Base-by-base conservation (phyloP, 1,284 basidiomycete species). In the Coriolopsis trogii region DNA sequence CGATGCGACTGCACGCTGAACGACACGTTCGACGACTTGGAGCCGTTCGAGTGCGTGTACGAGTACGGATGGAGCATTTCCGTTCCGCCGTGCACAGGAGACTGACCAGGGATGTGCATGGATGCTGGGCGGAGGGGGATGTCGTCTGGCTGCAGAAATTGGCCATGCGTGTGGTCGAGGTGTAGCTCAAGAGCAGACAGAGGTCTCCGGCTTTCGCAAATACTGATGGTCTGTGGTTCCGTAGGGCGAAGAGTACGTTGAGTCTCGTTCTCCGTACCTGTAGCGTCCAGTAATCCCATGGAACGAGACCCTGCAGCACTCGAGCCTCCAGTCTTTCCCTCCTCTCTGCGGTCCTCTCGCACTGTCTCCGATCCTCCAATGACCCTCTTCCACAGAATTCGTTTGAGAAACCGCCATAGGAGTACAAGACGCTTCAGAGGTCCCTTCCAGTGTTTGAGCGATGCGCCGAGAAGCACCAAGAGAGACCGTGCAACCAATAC, bases 191-290 rank as follows among this genome's bases (percentile, higher is more conserved):
- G 37, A 1, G 54, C 58, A 13, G 58, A 59, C 2, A 53, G 54
- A n/a, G 54, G 58, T 18, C 58, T 41, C 41, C 58, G 42, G 25
- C 54, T 56, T 21, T 42, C 54, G 29, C 58, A 59, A 3, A 59
- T 33, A 3, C 49, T 47, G 21, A 45, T 25, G 4, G 29, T 25
- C 15, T 46, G 21, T 30, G 28, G 28, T 8, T 30, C 28, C 8
- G 28, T 30, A 30, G 28, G 28, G 7, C 28, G n/a, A n/a, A n/a
- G n/a, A n/a, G n/a, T n/a, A n/a, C n/a, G n/a, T 13, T 30, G 8
- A 30, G 28, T 7, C 28, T 30, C 8, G 8, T 30, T 13, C 28
- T 30, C 28, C 28, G 7, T 13, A 7, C 28, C 28, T 30, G 28
- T 13, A 13, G 13, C 28, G 28, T 13, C 7, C 13, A 13, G 28